Base-by-base conservation (phyloP, 2,329 filamentous ascomycete species). In the Fusarium burgessii region DNA sequence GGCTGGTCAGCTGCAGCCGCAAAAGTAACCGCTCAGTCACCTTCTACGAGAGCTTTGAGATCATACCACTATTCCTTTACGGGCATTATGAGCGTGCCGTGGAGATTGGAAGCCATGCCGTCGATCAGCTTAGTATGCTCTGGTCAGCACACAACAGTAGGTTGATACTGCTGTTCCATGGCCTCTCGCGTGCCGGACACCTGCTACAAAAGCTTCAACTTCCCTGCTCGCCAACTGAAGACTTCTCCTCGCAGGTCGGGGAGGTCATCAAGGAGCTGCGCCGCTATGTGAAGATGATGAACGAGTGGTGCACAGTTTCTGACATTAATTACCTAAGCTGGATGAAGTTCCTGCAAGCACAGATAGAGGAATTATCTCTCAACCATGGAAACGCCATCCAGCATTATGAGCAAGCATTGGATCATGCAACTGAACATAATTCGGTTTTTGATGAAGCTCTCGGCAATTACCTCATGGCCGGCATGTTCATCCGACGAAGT, bases 401-500 rank as follows among this genome's bases (percentile, higher is more conserved):
- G 27, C 82, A 87, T 46, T 95, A 93, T 74, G 93, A 95, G 77
- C 85, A 88, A 67, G 89, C 90, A 10, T 81, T 94, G 62, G 92
- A 95, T 73, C 92, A 94, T 74, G 88, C 91, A 15, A 85, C 92
- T 23, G 85, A 92, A 59, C 86, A 93, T 72, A 85, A 86, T 45
- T 91, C 92, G 68, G 76, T 87, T 5, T 87, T 94, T 52, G 92
- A 95, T 66, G 91, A 94, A 78, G 92, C 91, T 1, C 83, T 94
- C 3, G 88, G 89, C 18, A 91, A 92, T 75, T 92, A 93, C 76
- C 83, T 94, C 33, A 91, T 94, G 82, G 92, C 90, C 3, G 91
- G 91, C 13, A 91, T 90, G 76, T 89, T 94, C 67, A 84, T 93
- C 57, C 85, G 92, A 17, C 85, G 87, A 67, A 87, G 87, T 15